Conservation (phyloP, 169 alveolate genomes). For the Babesia gibsoni region DNA sequence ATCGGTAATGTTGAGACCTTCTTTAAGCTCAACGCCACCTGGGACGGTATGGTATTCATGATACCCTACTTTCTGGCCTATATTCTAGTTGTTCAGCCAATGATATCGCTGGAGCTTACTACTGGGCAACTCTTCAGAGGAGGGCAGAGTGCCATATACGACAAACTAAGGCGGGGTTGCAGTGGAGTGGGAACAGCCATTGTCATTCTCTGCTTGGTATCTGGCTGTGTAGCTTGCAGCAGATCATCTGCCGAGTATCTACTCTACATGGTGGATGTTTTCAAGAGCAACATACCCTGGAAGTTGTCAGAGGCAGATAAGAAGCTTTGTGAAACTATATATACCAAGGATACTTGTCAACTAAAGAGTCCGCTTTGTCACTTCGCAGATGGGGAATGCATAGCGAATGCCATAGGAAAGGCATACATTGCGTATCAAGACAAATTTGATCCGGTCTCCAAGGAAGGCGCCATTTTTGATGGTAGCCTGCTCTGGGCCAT, state of each 20-base stretch:
- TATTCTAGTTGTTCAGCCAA: slow-evolving; percentile 72
- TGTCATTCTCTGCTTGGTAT: slow-evolving; percentile 64
- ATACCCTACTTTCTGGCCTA: slow-evolving; percentile 66
- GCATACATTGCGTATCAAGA: slow-evolving; percentile 33
- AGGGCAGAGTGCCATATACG: slow-evolving; percentile 64
- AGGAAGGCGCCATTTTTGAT: not conserved
- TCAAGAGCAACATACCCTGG: slow-evolving; percentile 67
- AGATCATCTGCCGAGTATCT: slow-evolving; percentile 68
- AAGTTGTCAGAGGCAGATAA: slow-evolving; percentile 55
- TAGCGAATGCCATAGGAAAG: slow-evolving; percentile 40
- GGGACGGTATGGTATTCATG: slow-evolving; percentile 71
- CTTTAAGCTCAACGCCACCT: slow-evolving; percentile 65
- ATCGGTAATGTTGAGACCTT: slow-evolving; percentile 76
- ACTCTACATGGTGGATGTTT: slow-evolving; percentile 58
- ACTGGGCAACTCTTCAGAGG: slow-evolving; percentile 70
- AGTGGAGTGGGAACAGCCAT: slow-evolving; percentile 71
- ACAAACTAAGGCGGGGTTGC: slow-evolving; percentile 61
- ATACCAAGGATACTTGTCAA: slow-evolving; percentile 30
- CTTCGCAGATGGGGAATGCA: slow-evolving; percentile 41
- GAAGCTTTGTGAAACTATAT: slow-evolving; percentile 31
- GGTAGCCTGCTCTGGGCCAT: slow-evolving; percentile 36
- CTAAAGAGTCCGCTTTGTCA: slow-evolving; percentile 60
- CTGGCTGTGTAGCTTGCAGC: slow-evolving; percentile 61
- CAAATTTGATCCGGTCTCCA: slow-evolving; percentile 21
- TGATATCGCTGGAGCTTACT: slow-evolving; percentile 65